phyloP scores from a whole-genome alignment of 208 protist genomes.

The Trypanosoma vivax region DNA sequence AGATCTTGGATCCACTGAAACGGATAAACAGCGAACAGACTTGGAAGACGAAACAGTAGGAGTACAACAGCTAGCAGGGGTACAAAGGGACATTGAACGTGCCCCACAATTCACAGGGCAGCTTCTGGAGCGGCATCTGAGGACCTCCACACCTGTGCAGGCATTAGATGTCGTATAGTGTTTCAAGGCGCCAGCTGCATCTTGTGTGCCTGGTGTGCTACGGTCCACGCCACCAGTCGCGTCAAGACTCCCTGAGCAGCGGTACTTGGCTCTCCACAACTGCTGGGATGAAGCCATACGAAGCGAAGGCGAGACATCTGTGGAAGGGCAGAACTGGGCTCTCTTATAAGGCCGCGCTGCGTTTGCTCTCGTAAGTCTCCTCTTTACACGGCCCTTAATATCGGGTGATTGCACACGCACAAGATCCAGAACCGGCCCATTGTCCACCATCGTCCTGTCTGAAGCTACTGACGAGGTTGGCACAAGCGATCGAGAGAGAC shows the following conservation, averaged over 20 bases:
- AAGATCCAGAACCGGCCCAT: conserved; percentile 2
- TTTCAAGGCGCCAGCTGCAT: too few species aligned
- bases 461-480: conserved; percentile 7
- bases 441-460: conserved; percentile 18
- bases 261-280: too few species aligned
- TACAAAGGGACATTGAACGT: background rate
- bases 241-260: too few species aligned
- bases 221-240: too few species aligned
- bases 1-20: too few species aligned
- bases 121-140: conserved; percentile 6
- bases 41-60: background rate
- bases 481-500: conserved; percentile 5
- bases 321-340: too few species aligned
- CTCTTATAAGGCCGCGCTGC: conserved; percentile 1
- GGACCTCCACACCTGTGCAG: too few species aligned
- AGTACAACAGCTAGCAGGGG: background rate
- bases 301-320: too few species aligned
- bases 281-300: too few species aligned
- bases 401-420: conserved; percentile 2
- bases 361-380: conserved; percentile 2
- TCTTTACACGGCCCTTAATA: background rate
- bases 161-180: too few species aligned
- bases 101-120: conserved; percentile 8
- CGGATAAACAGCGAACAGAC: background rate
- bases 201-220: too few species aligned